These are phyloP conservation scores for Mortierella sp. DNA, from an alignment of 371 early-diverging fungal genomes.

Conservation along the genomic window DNA sequence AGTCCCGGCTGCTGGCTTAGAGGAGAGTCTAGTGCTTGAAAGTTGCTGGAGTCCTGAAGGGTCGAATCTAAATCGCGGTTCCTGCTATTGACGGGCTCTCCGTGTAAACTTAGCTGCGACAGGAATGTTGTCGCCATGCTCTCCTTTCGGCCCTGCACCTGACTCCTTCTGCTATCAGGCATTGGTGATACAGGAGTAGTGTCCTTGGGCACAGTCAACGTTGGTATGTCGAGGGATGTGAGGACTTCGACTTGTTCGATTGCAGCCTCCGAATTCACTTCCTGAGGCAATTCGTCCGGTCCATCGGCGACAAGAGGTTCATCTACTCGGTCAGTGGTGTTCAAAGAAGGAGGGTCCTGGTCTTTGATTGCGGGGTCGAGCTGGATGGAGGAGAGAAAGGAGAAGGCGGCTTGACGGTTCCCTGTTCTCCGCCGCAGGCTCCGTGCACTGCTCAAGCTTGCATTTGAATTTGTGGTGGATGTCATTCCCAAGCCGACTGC, in stretches of 20 bases:
- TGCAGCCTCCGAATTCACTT: not conserved
- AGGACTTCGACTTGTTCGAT: not conserved
- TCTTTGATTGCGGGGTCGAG: slow-evolving; percentile 26
- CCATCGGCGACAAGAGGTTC: not conserved
- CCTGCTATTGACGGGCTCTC: slow-evolving; percentile 4
- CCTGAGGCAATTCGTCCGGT: not conserved
- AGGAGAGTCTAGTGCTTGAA: not conserved
- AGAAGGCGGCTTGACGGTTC: slow-evolving; percentile 47
- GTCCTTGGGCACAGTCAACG: not conserved
- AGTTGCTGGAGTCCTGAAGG: not conserved
- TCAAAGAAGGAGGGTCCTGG: not conserved
- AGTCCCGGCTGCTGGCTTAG: not conserved
- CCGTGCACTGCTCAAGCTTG: not conserved
- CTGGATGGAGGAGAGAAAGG: slow-evolving; percentile 48
- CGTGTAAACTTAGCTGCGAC: slow-evolving; percentile 41
- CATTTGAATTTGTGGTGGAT: not conserved
- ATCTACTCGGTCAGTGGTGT: not conserved
- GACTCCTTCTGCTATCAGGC: slow-evolving; percentile 16
- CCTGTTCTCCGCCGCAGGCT: slow-evolving; percentile 33
- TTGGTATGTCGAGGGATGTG: not conserved
- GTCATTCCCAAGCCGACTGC: slow-evolving; percentile 15
- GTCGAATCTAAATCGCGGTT: not conserved
- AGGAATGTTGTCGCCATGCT: slow-evolving; percentile 42
- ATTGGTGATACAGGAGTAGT: not conserved
- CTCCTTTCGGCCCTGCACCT: slow-evolving; percentile 22